Base-by-base conservation (phyloP, 345 rosid species). In the Durio zibethinus region DNA sequence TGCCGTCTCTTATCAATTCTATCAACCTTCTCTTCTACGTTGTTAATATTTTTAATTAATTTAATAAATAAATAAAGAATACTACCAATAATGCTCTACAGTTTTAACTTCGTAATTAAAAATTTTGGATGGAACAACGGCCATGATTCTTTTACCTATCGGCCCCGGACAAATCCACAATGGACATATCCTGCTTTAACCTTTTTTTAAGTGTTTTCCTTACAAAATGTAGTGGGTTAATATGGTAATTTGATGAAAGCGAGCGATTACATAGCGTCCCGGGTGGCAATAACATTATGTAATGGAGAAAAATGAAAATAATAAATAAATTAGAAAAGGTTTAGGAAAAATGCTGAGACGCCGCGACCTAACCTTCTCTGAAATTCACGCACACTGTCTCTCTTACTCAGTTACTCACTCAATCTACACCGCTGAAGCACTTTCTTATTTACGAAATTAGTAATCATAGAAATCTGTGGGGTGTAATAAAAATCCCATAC, bases 401-500 rank as follows among this genome's bases (percentile, higher is more conserved):
- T 63, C 71, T 70, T 9, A 21, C 40, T 48, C 23, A n/a, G n/a
- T n/a, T n/a, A n/a, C n/a, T n/a, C n/a, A n/a, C n/a, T n/a, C n/a
- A n/a, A n/a, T n/a, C n/a, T n/a, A n/a, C n/a, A 23, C 29, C 70
- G 48, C 71, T 16, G 38, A 60, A 76, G 56, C 40, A 72, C 42
- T 2, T 72, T 16, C 36, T n/a, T 65, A 77, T 74, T 74, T 72
- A 82, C 87, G 59, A 75, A 67, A 63, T 35, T 57, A 65, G 70
- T 77, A 36, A 74, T 48, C 76, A 25, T 10, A 20, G 68, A 57
- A 78, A 59, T 60, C 52, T 18, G 48, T 43, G 59, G 38, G 61
- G 52, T 56, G 38, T 38, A 33, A 20, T 62, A 21, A 25, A 53
- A 50, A 8, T 11, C 67, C 75, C 47, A 50, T 2, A 8, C 73